Conservation (phyloP, 148 eudicot genomes). For the Rhododendron kiyosumense region DNA sequence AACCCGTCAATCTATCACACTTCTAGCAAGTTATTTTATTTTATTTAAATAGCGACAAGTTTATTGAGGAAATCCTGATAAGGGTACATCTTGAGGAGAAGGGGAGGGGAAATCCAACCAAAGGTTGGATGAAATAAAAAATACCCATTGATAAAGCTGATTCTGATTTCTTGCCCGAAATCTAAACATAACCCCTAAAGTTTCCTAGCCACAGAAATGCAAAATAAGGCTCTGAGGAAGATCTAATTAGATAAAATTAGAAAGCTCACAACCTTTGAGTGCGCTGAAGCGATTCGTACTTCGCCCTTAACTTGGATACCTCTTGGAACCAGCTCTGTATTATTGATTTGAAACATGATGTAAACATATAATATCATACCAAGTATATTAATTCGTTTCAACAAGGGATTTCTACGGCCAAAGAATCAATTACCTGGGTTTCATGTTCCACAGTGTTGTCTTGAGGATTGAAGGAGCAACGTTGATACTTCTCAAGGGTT, state of each 20-base stretch:
- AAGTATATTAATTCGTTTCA: neutral
- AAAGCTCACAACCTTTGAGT: conserved; percentile 56
- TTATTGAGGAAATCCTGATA: too few species aligned
- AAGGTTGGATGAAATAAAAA: too few species aligned
- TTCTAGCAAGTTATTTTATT: neutral
- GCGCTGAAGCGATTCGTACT: conserved; percentile 67
- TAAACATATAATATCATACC: neutral
- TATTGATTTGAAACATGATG: neutral
- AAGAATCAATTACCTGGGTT: conserved; percentile 37
- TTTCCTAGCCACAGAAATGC: neutral
- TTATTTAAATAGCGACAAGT: too few species aligned
- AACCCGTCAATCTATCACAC: neutral
- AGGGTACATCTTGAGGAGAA: too few species aligned
- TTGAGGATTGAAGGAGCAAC: conserved; percentile 40
- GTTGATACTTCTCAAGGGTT: conserved; percentile 52
- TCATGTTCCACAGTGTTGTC: conserved; percentile 34
- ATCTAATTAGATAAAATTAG: neutral
- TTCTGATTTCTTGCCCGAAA: neutral
- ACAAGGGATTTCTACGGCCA: neutral
- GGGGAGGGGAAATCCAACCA: too few species aligned
- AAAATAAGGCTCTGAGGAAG: neutral
- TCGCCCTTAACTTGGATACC: conserved; percentile 58
- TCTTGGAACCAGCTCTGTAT: conserved; percentile 81
- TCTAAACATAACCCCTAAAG: neutral
- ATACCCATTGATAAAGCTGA: neutral